phyloP scores from a whole-genome alignment of 2,329 filamentous ascomycete genomes.

The Penicillium sp. region DNA sequence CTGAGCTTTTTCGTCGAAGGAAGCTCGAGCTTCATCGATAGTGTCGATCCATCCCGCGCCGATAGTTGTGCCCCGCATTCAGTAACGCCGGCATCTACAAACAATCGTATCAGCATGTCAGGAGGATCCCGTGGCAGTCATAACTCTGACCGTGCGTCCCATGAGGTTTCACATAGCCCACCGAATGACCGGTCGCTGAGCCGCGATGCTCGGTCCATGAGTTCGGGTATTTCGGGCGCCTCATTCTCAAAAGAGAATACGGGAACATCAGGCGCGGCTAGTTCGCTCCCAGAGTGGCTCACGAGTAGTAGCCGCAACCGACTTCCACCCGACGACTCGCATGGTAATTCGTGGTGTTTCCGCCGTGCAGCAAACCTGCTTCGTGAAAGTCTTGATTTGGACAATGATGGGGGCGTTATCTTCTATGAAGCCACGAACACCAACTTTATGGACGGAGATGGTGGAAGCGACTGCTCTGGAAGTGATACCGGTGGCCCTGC shows the following conservation, averaged over 20 bases:
- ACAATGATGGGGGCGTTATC: constrained; percentile 55
- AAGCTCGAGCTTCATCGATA: constrained; percentile 50
- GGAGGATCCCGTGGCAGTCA: constrained; percentile 30
- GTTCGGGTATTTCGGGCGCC: constrained; percentile 31
- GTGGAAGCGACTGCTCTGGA: constrained; percentile 38
- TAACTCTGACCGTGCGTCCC: constrained; percentile 30
- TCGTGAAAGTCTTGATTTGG: constrained; percentile 54
- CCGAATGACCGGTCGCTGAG: constrained; percentile 36
- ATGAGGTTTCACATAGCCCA: constrained; percentile 24
- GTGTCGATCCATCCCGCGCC: constrained; percentile 31
- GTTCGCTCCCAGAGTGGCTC: constrained; percentile 43
- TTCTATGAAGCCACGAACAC: constrained; percentile 43
- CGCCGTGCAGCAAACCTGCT: constrained; percentile 56
- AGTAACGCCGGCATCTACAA: constrained; percentile 31
- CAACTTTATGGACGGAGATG: constrained; percentile 37
- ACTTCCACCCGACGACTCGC: constrained; percentile 41
- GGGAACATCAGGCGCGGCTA: constrained; percentile 35
- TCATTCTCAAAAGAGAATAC: constrained; percentile 39
- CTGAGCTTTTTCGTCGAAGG: constrained; percentile 62
- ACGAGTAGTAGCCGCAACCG: constrained; percentile 36
- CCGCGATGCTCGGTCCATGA: constrained; percentile 35
- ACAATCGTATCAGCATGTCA: constrained; percentile 33
- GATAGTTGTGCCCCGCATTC: constrained; percentile 28
- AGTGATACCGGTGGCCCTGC: constrained; percentile 37
- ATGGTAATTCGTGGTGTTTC: constrained; percentile 52